Evolutionary conservation across 106 monocot genomes (phyloP).

Genomic region (Allium cepa): DNA sequence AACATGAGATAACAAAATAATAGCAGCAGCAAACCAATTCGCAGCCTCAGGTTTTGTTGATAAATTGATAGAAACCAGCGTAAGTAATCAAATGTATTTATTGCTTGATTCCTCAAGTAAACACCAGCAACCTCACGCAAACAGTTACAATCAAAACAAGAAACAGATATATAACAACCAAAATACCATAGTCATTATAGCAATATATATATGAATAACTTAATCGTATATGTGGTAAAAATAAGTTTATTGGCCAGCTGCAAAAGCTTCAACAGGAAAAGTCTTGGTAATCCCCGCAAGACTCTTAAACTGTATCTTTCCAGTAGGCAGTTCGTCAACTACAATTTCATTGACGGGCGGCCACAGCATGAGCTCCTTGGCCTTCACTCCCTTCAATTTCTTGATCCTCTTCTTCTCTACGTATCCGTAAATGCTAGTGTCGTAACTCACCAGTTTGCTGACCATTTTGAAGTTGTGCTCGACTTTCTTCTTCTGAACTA

Average conservation of each 20-base stretch:
- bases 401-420: conserved; percentile 17
- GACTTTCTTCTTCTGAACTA: conserved; percentile 26
- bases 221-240: background rate
- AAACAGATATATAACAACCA: background rate
- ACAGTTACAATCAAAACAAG: too few relatives aligned
- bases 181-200: background rate
- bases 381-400: conserved; percentile 45
- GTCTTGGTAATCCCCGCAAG: conserved; percentile 33
- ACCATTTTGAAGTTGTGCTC: conserved; percentile 38
- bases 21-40: too few relatives aligned
- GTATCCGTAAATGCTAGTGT: conserved; percentile 25
- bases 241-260: conserved; percentile 8
- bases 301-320: conserved; percentile 41
- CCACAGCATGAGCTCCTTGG: conserved; percentile 41
- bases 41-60: too few relatives aligned
- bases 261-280: conserved; percentile 42
- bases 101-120: too few relatives aligned
- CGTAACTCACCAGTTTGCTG: conserved; percentile 37
- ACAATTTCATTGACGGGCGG: conserved; percentile 29
- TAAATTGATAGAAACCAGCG: too few relatives aligned
- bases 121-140: too few relatives aligned
- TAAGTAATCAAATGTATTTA: too few relatives aligned
- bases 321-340: conserved; percentile 19
- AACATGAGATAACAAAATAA: too few relatives aligned
- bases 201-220: background rate